These are phyloP conservation scores for Pholiota microspora DNA, from an alignment of 768 basidiomycete genomes.

Conservation along the genomic window DNA sequence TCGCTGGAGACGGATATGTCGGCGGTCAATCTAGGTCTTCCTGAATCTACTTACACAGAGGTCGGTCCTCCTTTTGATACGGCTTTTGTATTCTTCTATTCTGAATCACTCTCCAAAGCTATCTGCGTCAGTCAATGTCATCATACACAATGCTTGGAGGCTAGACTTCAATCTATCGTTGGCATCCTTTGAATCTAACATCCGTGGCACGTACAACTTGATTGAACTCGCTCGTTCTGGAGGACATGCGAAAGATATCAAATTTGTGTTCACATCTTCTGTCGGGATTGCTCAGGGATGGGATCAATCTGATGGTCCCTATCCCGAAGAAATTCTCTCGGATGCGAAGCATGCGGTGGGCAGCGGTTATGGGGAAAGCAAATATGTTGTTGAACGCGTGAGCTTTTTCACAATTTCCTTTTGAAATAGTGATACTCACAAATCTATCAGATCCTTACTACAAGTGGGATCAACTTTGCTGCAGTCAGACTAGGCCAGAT, in stretches of 20 bases:
- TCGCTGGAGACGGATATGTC: slow-evolving; percentile 6
- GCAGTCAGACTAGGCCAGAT: slow-evolving; percentile 39
- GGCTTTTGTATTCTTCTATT: no score
- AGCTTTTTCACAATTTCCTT: background rate
- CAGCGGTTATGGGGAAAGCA: slow-evolving; percentile 36
- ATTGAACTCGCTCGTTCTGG: slow-evolving; percentile 36
- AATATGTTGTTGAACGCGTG: slow-evolving; percentile 33
- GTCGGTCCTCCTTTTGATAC: background rate
- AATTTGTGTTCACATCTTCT: slow-evolving; percentile 40
- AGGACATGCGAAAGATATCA: slow-evolving; percentile 22
- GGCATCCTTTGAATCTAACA: slow-evolving; percentile 48
- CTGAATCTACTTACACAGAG: background rate
- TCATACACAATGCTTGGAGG: slow-evolving; percentile 45
- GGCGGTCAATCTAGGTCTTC: slow-evolving; percentile 2
- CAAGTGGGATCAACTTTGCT: slow-evolving; percentile 24
- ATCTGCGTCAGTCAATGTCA: slow-evolving; percentile 26
- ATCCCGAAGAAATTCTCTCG: slow-evolving; percentile 17
- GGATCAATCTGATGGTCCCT: slow-evolving; percentile 23
- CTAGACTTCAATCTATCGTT: slow-evolving; percentile 46
- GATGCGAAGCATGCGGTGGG: slow-evolving; percentile 24
- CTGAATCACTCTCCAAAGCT: slow-evolving; percentile 23
- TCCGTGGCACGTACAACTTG: slow-evolving; percentile 45
- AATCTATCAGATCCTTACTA: slow-evolving; percentile 29
- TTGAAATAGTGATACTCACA: background rate
- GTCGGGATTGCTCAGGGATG: slow-evolving; percentile 31